phyloP scores from a whole-genome alignment of 2,329 filamentous ascomycete genomes.

The Sclerotinia trifoliorum region DNA sequence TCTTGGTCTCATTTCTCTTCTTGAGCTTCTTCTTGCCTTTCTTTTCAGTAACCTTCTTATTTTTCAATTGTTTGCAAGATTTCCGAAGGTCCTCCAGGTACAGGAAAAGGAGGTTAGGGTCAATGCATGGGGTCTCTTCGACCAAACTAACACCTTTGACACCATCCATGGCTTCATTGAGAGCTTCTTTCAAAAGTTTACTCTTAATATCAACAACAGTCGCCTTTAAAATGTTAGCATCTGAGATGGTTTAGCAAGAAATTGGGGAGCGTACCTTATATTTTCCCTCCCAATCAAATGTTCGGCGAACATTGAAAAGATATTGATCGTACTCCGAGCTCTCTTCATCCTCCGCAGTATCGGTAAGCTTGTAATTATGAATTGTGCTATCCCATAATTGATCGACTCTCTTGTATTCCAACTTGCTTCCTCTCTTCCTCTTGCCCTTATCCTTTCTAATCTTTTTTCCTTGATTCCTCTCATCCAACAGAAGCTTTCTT shows the following conservation, averaged over 20 bases:
- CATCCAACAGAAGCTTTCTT: constrained; percentile 34
- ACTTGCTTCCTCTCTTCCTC: constrained; percentile 49
- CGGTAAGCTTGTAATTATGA: constrained; percentile 66
- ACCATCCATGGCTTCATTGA: constrained; percentile 70
- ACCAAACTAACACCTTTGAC: constrained; percentile 78
- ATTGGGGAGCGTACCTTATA: constrained; percentile 49
- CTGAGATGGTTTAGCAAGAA: constrained; percentile 1
- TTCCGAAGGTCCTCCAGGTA: constrained; percentile 74
- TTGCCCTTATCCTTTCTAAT: constrained; percentile 44
- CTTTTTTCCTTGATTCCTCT: constrained; percentile 38
- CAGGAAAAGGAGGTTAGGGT: constrained; percentile 69
- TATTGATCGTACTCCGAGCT: constrained; percentile 71
- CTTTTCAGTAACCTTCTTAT: constrained; percentile 49
- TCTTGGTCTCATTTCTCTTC: constrained; percentile 57
- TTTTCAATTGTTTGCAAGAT: constrained; percentile 63
- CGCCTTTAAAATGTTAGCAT: constrained; percentile 35
- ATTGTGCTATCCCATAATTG: constrained; percentile 58
- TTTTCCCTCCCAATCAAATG: constrained; percentile 82
- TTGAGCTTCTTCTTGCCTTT: constrained; percentile 60
- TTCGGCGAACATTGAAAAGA: constrained; percentile 78
- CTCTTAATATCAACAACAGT: constrained; percentile 85
- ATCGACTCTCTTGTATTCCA: constrained; percentile 70
- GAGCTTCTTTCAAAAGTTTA: constrained; percentile 68
- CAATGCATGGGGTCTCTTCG: constrained; percentile 72
- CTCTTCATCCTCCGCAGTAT: constrained; percentile 62